Evolutionary conservation across 225 moss, liverwort and hornwort genomes (phyloP).

Genomic region (Physcomitrium patens): DNA sequence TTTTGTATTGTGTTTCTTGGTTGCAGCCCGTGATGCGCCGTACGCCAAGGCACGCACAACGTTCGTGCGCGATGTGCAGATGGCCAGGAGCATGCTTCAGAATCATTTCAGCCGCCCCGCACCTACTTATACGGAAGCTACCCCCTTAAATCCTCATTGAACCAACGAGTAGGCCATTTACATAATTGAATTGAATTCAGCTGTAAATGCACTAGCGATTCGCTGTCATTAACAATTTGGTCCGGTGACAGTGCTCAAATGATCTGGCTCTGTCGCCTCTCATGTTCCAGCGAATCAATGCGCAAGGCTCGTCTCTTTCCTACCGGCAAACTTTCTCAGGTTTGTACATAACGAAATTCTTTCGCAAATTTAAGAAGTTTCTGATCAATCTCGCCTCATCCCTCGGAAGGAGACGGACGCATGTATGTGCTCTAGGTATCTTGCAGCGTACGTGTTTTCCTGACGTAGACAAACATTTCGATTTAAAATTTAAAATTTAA

Average conservation of each 20-base stretch:
- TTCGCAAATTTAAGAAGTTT: slow-evolving; percentile 7
- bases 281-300: background rate
- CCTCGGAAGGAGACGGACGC: slow-evolving; percentile 18
- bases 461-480: no score
- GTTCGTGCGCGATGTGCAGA: slow-evolving; percentile 58
- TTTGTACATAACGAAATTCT: slow-evolving; percentile 33
- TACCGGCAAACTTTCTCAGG: background rate
- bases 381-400: background rate
- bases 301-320: background rate
- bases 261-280: background rate
- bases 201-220: background rate
- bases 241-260: background rate
- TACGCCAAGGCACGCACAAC: slow-evolving; percentile 63
- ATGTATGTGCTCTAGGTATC: background rate
- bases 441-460: background rate
- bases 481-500: no score
- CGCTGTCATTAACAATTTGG: background rate
- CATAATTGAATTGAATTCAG: no score
- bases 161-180: background rate
- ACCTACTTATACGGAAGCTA: slow-evolving; percentile 41
- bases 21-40: slow-evolving; percentile 61
- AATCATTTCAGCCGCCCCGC: slow-evolving; percentile 55
- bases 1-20: background rate
- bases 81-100: slow-evolving; percentile 48
- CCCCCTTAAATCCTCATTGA: slow-evolving; percentile 52